Conservation (phyloP, 2,329 filamentous ascomycete genomes). For the Diaporthe eres region DNA sequence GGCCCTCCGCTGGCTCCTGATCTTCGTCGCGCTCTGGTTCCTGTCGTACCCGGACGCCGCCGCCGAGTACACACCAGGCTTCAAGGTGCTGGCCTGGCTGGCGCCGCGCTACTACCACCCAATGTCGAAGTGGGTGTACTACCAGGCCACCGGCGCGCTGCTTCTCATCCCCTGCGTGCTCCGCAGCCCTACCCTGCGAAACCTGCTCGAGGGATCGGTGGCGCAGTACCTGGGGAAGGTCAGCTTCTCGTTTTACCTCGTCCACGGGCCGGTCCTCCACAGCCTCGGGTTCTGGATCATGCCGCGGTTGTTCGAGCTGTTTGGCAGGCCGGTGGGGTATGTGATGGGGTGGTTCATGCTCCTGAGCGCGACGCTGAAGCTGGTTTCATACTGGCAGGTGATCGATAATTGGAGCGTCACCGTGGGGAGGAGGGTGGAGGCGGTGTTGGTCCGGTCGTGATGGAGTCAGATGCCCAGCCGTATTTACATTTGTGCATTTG, state of each 20-base stretch:
- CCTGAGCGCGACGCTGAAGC: conserved; percentile 51
- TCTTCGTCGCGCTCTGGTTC: conserved; percentile 54
- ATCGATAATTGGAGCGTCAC: conserved; percentile 55
- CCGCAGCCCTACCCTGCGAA: conserved; percentile 49
- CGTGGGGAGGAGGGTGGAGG: conserved; percentile 54
- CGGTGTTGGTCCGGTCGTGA: conserved; percentile 46
- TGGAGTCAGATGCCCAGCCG: neutral
- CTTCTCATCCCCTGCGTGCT: conserved; percentile 54
- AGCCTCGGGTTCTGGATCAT: conserved; percentile 52
- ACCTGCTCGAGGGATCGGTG: conserved; percentile 49
- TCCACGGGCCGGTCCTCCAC: conserved; percentile 52
- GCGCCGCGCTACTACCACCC: conserved; percentile 55
- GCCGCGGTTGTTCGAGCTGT: conserved; percentile 55
- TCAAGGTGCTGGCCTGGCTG: conserved; percentile 51
- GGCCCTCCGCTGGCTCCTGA: conserved; percentile 47
- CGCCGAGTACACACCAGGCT: conserved; percentile 56
- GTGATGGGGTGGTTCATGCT: conserved; percentile 52
- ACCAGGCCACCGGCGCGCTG: conserved; percentile 55
- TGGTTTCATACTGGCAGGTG: conserved; percentile 54
- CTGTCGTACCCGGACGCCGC: conserved; percentile 57
- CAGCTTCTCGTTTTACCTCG: conserved; percentile 59
- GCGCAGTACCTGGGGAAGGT: conserved; percentile 57
- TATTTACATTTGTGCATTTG: neutral
- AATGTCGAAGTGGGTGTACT: conserved; percentile 57
- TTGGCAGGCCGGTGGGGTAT: conserved; percentile 50